Evolutionary conservation across 2,329 filamentous ascomycete genomes (phyloP).

Genomic region (Cytospora mali): DNA sequence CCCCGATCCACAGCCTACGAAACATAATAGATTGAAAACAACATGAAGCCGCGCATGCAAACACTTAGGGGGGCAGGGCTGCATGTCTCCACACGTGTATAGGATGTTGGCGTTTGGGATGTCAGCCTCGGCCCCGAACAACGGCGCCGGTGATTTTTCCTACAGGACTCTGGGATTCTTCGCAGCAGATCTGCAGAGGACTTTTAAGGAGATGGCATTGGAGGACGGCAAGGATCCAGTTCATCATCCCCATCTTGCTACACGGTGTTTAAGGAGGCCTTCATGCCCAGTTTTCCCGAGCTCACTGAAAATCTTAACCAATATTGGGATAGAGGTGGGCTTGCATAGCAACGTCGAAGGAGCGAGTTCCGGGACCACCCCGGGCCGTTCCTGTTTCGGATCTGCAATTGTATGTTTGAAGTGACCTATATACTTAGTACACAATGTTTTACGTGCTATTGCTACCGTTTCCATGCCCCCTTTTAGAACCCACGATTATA

Average conservation of each 20-base stretch:
- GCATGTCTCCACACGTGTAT: constrained; percentile 6
- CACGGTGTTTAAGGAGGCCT: too few species aligned
- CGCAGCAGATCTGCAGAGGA: neutral
- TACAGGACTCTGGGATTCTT: too few species aligned
- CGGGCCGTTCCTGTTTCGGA: neutral
- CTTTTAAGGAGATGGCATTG: neutral
- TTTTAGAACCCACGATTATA: too few species aligned
- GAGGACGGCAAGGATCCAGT: neutral
- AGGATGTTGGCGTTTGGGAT: constrained; percentile 5
- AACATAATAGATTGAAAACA: constrained; percentile 8
- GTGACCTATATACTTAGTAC: neutral
- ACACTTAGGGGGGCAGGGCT: constrained; percentile 5
- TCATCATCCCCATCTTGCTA: neutral
- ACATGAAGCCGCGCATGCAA: constrained; percentile 9
- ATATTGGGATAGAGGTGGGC: neutral
- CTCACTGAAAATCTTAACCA: neutral
- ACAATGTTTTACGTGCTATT: too few species aligned
- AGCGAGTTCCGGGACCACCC: neutral
- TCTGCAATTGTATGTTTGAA: neutral
- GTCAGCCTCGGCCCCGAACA: neutral
- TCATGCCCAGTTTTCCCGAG: too few species aligned
- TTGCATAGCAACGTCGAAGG: neutral
- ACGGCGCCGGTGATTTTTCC: neutral
- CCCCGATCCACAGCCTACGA: neutral
- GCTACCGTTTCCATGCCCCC: too few species aligned